These are phyloP conservation scores for Amniculicola lignicola DNA, from an alignment of 495 filamentous ascomycete genomes.

Conservation along the genomic window DNA sequence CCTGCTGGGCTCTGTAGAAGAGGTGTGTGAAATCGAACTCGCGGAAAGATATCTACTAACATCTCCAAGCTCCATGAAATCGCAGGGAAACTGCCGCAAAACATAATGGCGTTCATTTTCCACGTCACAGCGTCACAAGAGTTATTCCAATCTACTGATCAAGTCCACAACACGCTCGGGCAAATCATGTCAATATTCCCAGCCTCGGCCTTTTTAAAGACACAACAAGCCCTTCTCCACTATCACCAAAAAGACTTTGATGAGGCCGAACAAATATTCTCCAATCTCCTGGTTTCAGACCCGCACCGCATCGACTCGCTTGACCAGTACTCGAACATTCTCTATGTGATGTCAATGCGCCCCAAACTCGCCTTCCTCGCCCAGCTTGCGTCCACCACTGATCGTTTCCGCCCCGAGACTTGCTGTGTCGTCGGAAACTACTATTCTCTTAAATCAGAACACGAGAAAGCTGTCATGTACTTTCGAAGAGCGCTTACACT, in stretches of 20 bases:
- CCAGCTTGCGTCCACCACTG: conserved; percentile 80
- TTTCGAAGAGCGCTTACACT: conserved; percentile 95
- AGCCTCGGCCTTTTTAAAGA: conserved; percentile 79
- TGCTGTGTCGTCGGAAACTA: conserved; percentile 98
- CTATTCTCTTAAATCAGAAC: conserved; percentile 85
- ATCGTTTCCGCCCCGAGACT: conserved; percentile 95
- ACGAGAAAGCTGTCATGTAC: conserved; percentile 97
- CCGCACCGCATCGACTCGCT: conserved; percentile 87
- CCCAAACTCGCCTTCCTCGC: conserved; percentile 91
- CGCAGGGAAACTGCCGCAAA: conserved; percentile 66
- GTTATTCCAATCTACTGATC: conserved; percentile 78
- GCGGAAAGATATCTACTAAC: background rate
- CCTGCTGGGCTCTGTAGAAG: conserved; percentile 73
- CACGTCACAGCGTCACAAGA: conserved; percentile 85
- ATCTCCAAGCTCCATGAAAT: conserved; percentile 54
- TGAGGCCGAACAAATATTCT: conserved; percentile 80
- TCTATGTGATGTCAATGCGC: conserved; percentile 84
- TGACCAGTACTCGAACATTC: conserved; percentile 93
- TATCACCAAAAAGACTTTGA: conserved; percentile 96
- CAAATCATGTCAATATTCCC: conserved; percentile 83
- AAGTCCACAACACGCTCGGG: conserved; percentile 65
- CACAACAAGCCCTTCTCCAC: conserved; percentile 78
- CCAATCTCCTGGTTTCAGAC: conserved; percentile 69
- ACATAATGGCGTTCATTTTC: conserved; percentile 91
- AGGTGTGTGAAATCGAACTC: conserved; percentile 51